These are phyloP conservation scores for Lepidium campestre DNA, from an alignment of 441 rosid species.

Conservation along the genomic window DNA sequence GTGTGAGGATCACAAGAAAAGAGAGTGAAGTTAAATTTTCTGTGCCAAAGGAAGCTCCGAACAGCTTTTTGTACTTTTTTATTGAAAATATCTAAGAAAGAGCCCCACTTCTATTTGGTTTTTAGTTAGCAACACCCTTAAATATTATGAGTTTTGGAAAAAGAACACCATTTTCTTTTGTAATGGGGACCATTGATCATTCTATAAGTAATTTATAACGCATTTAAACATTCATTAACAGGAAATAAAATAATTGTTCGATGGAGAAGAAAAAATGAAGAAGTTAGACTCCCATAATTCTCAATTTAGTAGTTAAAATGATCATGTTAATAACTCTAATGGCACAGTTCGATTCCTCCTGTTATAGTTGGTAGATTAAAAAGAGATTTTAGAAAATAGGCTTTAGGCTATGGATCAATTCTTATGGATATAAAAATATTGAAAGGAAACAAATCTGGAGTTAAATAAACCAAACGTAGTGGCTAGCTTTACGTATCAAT, in stretches of 20 bases:
- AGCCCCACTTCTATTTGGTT: slow-evolving; percentile 9
- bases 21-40: slow-evolving; percentile 19
- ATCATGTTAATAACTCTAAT: too few relatives aligned
- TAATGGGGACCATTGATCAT: not conserved
- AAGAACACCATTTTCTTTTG: slow-evolving; percentile 1
- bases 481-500: not conserved
- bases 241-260: too few relatives aligned
- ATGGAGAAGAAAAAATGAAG: too few relatives aligned
- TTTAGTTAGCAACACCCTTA: slow-evolving; percentile 3
- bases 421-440: not conserved
- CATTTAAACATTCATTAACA: not conserved
- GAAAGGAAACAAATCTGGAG: not conserved
- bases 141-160: not conserved
- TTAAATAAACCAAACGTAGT: slow-evolving; percentile 14
- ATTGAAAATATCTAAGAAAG: slow-evolving; percentile 10
- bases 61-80: not conserved
- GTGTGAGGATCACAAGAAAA: slow-evolving; percentile 23
- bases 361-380: too few relatives aligned
- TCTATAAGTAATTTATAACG: not conserved
- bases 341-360: too few relatives aligned
- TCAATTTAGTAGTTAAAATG: too few relatives aligned
- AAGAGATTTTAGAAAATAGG: too few relatives aligned
- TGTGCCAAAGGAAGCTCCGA: slow-evolving; percentile 3
- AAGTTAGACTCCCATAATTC: too few relatives aligned
- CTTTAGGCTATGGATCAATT: too few relatives aligned